phyloP scores from a whole-genome alignment of 140 eudicot genomes.

The Oenanthe javanica region DNA sequence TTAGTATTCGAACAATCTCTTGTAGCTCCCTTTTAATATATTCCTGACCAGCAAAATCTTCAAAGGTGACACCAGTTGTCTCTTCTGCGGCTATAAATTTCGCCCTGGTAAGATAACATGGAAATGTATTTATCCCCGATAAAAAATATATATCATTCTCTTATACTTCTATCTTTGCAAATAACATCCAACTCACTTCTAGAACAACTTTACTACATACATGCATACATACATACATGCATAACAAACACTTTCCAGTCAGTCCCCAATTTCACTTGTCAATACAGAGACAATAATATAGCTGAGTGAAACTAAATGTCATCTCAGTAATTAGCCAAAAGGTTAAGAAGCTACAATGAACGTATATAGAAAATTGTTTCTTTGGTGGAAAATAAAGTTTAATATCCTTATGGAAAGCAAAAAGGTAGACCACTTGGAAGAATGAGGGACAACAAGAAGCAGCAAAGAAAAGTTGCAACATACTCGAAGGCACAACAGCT shows the following conservation, averaged over 20 bases:
- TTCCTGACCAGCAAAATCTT: slow-evolving; percentile 98
- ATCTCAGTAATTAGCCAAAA: background rate
- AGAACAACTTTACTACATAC: background rate
- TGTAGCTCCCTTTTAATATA: slow-evolving; percentile 87
- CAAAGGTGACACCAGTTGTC: slow-evolving; percentile 84
- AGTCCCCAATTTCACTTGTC: background rate
- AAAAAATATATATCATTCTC: background rate
- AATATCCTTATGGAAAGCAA: background rate
- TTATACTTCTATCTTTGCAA: background rate
- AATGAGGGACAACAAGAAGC: background rate
- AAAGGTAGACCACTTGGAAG: background rate
- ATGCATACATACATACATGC: background rate
- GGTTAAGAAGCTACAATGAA: background rate
- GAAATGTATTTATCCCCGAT: background rate
- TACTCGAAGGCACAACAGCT: background rate
- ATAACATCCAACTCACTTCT: slow-evolving; percentile 1
- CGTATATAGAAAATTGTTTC: background rate
- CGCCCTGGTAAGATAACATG: slow-evolving; percentile 45
- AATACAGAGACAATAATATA: background rate
- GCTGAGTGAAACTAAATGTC: background rate
- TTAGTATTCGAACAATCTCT: slow-evolving; percentile 82
- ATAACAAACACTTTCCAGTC: background rate
- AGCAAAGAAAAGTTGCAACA: background rate
- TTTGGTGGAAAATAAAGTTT: background rate
- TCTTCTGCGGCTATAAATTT: slow-evolving; percentile 93